phyloP scores from a whole-genome alignment of 163 green algal genomes.

The Chlamydomonas reinhardtii region DNA sequence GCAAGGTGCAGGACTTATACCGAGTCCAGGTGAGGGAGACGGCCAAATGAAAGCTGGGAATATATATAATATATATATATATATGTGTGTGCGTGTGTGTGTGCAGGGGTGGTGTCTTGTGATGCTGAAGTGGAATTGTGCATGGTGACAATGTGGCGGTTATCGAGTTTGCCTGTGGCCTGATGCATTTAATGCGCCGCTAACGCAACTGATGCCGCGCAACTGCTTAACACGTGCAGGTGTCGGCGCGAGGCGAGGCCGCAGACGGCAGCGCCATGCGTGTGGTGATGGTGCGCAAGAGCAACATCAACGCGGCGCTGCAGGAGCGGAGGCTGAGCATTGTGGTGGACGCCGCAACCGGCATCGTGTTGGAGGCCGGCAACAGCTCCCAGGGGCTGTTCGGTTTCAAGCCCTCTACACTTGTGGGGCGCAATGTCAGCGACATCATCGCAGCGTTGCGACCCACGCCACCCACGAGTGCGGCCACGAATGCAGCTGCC shows the following conservation, averaged over 20 bases:
- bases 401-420: slow-evolving; percentile 26
- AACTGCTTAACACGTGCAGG: too few relatives aligned
- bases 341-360: slow-evolving; percentile 31
- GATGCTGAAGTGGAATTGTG: too few relatives aligned
- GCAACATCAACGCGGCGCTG: slow-evolving; percentile 3
- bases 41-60: too few relatives aligned
- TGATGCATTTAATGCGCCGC: too few relatives aligned
- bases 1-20: slow-evolving; percentile 45
- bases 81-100: too few relatives aligned
- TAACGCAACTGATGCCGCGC: too few relatives aligned
- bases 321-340: slow-evolving; percentile 8
- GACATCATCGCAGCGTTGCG: slow-evolving; percentile 26
- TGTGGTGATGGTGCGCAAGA: slow-evolving; percentile 12
- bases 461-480: background rate
- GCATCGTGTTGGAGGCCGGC: slow-evolving; percentile 24
- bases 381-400: background rate
- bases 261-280: background rate
- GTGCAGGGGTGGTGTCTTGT: too few relatives aligned
- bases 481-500: too few relatives aligned
- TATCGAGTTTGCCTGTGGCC: too few relatives aligned
- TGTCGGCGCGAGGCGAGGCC: slow-evolving; percentile 6
- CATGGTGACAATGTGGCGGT: too few relatives aligned
- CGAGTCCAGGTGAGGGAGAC: slow-evolving; percentile 7
- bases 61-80: too few relatives aligned
- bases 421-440: slow-evolving; percentile 8